These are phyloP conservation scores for Mesostigma viride DNA, from an alignment of 139 green algal species.

Conservation along the genomic window DNA sequence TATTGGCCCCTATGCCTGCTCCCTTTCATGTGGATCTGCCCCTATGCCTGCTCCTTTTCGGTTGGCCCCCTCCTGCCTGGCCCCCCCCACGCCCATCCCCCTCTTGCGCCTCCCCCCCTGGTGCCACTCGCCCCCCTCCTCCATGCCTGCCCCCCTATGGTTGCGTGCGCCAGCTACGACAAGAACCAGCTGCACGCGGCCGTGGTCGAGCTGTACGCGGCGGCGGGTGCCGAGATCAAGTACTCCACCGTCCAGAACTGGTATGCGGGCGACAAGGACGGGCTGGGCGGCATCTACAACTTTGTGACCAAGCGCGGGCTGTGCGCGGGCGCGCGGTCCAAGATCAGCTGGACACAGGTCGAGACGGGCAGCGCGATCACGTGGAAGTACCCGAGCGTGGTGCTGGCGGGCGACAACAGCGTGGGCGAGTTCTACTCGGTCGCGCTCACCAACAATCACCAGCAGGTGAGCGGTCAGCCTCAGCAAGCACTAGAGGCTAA, in stretches of 20 bases:
- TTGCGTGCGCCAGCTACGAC: too few species aligned
- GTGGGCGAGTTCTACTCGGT: constrained; percentile 97
- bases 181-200: constrained; percentile 85
- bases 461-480: too few species aligned
- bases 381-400: constrained; percentile 95
- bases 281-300: constrained; percentile 95
- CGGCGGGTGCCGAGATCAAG: constrained; percentile 88
- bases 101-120: too few species aligned
- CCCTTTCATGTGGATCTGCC: too few species aligned
- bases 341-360: constrained; percentile 99
- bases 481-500: too few species aligned
- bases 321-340: constrained; percentile 77
- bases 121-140: too few species aligned
- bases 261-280: constrained; percentile 87
- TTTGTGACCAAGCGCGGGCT: constrained; percentile 98
- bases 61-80: too few species aligned
- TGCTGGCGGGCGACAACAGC: constrained; percentile 85
- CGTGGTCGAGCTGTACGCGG: constrained; percentile 87
- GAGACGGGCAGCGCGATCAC: constrained; percentile 96
- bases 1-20: too few species aligned
- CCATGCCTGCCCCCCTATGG: too few species aligned
- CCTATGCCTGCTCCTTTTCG: too few species aligned
- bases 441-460: constrained; percentile 93
- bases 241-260: constrained; percentile 99
- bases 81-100: too few species aligned